Evolutionary conservation across 2,329 filamentous ascomycete species (phyloP), one percentile per base, ranked within the genome.

Genomic region (Fonsecaea monophora): DNA sequence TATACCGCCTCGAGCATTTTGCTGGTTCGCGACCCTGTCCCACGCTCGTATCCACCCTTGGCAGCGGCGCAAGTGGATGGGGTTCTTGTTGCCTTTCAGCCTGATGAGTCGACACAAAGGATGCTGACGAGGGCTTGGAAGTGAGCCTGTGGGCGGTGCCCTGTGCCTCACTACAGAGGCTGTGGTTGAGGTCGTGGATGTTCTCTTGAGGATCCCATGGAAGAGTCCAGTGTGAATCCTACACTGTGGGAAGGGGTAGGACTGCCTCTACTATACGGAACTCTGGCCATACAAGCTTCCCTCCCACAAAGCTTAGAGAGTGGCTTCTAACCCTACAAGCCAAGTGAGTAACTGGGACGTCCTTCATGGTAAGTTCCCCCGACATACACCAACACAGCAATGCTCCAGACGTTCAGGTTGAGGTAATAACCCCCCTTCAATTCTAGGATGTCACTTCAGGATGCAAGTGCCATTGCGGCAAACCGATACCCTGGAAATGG

Each of bases 381-480:
- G 12, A 21, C 13, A 10, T 25, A n/a, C 18, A 50, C 30, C 18
- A 30, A 50, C 25, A 25, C 13, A 4, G 5, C 35, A 18, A 37
- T 15, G 2, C 13, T 30, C 3, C 12, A 15, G 18, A 21, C 25
- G 30, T 1, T 45, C 18, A 42, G 37, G 59, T 32, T 38, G 48
- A 62, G 7, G 54, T 42, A 10, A 1, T 5, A 32, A 32, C 3
- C 3, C 21, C 21, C 45, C 30, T 32, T 32, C 30, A 32, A 25
- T 21, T 25, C 42, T 15, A 55, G 59, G 48, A 62, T 21, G 48
- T 34, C 18, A 15, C 21, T 7, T 42, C 45, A n/a, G 48, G 18
- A 32, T 62, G 48, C 48, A 62, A 53, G 40, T 62, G 59, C 38
- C 59, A 35, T 50, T 54, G 48, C 34, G 45, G 45, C 6, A 35